A percentile compares a stretch with the other conserved stretches of the same genome.
These are phyloP conservation scores for Lachancea lanzarotensis DNA, from an alignment of 805 yeast genomes.

Conservation along the genomic window DNA sequence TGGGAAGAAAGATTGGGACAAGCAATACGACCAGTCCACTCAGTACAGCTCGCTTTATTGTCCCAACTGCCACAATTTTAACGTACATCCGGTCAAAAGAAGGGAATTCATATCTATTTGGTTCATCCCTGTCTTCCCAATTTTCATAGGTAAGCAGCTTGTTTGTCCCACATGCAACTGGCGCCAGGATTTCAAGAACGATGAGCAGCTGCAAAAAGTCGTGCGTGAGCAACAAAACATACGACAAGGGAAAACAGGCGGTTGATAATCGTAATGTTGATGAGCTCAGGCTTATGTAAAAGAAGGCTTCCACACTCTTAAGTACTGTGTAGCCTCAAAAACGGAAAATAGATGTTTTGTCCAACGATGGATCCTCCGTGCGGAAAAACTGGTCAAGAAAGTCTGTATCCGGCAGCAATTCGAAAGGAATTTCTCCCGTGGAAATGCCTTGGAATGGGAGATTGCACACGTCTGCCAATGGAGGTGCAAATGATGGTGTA, in stretches of 20 bases:
- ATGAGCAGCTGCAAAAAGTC: slow-evolving; percentile 30
- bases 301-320: too few species aligned
- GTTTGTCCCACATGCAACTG: slow-evolving; percentile 48
- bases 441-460: neutral
- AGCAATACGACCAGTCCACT: slow-evolving; percentile 25
- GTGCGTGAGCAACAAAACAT: slow-evolving; percentile 12
- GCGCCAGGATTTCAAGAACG: slow-evolving; percentile 34
- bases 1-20: slow-evolving; percentile 32
- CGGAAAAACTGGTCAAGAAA: neutral
- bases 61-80: slow-evolving; percentile 52
- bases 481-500: neutral
- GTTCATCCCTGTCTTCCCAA: slow-evolving; percentile 49
- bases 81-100: slow-evolving; percentile 47
- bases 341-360: neutral
- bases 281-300: too few species aligned
- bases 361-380: slow-evolving; percentile 1
- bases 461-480: neutral
- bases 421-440: neutral
- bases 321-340: neutral
- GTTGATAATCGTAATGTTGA: neutral
- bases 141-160: slow-evolving; percentile 45
- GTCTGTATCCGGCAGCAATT: neutral
- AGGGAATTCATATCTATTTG: slow-evolving; percentile 48
- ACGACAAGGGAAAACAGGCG: slow-evolving; percentile 8
- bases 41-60: slow-evolving; percentile 35